Percentiles rank a stretch among this genome's conserved stretches.
phyloP scores from a whole-genome alignment of 2,329 filamentous ascomycete genomes.

The Paramyrothecium roridum region DNA sequence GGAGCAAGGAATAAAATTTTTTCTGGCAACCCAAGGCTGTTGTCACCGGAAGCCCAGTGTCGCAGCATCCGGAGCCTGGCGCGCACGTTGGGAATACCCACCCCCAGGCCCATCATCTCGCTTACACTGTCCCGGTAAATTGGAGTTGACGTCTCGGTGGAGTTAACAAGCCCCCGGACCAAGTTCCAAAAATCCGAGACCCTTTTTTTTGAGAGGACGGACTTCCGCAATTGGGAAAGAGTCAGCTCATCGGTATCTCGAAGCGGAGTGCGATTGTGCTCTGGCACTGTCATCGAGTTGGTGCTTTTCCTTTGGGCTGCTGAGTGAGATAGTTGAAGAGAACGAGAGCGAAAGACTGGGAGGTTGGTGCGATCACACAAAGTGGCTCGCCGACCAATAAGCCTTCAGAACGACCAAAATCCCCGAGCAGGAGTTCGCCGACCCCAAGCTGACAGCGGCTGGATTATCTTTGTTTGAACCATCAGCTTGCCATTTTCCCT shows the following conservation, averaged over 20 bases:
- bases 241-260: not conserved
- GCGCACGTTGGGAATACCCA: conserved; percentile 15
- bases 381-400: not conserved
- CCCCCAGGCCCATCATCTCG: conserved; percentile 28
- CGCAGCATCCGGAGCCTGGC: conserved; percentile 19
- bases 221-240: not conserved
- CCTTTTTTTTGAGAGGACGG: not conserved
- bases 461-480: not conserved
- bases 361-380: not conserved
- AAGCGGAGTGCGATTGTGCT: not conserved
- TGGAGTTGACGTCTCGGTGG: conserved; percentile 22
- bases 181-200: not conserved
- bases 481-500: not conserved
- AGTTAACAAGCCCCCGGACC: conserved; percentile 3
- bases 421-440: no score
- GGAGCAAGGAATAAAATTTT: not conserved
- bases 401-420: no score
- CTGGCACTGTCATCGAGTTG: not conserved
- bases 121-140: conserved; percentile 30
- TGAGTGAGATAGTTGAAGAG: not conserved
- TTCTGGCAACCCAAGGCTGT: not conserved
- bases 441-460: no score
- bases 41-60: conserved; percentile 23
- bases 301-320: not conserved
- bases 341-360: not conserved